A percentile compares a stretch with the other conserved stretches of the same genome.
phyloP scores from a whole-genome alignment of 768 basidiomycete genomes.

The Hydnomerulius pinastri region DNA sequence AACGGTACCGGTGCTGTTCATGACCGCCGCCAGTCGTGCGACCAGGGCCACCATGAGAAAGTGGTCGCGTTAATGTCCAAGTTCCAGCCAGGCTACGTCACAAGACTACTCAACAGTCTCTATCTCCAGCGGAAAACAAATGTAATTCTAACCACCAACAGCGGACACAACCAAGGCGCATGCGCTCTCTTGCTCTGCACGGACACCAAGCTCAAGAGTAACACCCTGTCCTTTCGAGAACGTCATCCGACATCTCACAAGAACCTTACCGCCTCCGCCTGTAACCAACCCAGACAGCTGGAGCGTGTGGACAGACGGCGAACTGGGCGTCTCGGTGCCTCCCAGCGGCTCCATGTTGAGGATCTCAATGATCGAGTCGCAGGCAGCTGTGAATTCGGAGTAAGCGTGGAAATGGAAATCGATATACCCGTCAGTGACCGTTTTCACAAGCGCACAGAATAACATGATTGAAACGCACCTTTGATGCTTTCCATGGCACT shows the following conservation, averaged over 20 bases:
- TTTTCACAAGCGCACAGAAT: conserved; percentile 6
- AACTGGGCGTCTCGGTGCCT: conserved; percentile 81
- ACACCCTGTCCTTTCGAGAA: conserved; percentile 89
- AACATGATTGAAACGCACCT: conserved; percentile 54
- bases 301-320: conserved; percentile 88
- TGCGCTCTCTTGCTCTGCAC: conserved; percentile 87
- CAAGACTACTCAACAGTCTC: conserved; percentile 9
- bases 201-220: conserved; percentile 86
- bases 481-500: conserved; percentile 92
- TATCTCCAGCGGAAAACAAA: background rate
- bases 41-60: conserved; percentile 16
- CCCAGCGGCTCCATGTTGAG: conserved; percentile 97
- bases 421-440: conserved; percentile 20
- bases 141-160: conserved; percentile 60
- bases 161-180: conserved; percentile 89
- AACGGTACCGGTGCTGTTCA: background rate
- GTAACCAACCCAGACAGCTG: conserved; percentile 89
- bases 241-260: conserved; percentile 95
- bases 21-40: background rate
- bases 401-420: conserved; percentile 13
- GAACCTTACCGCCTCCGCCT: conserved; percentile 94
- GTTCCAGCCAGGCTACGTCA: background rate
- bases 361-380: conserved; percentile 93
- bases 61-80: background rate
- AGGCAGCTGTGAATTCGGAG: conserved; percentile 65